Conservation (phyloP, 495 filamentous ascomycete genomes). For the Chlorociboria aeruginascens region DNA sequence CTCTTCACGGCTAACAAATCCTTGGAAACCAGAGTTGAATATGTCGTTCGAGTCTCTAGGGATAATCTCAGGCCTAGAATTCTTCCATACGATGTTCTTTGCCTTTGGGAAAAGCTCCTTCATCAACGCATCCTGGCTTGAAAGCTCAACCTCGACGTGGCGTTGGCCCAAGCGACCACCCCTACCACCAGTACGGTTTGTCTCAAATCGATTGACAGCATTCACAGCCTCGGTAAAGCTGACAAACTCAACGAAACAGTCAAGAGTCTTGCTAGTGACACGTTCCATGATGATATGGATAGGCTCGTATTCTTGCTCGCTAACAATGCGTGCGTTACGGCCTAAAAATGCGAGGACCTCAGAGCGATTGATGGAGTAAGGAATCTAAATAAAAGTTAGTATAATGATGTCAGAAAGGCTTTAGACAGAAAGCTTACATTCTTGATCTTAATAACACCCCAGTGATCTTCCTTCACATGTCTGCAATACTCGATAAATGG, state of each 20-base stretch:
- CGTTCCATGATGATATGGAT: constrained; percentile 82
- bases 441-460: constrained; percentile 26
- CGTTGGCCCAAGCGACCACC: constrained; percentile 50
- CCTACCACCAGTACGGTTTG: constrained; percentile 27
- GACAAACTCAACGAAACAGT: constrained; percentile 60
- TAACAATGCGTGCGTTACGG: constrained; percentile 48
- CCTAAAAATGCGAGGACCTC: constrained; percentile 61
- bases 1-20: constrained; percentile 62
- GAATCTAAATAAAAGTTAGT: constrained; percentile 40
- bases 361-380: constrained; percentile 50
- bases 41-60: constrained; percentile 26
- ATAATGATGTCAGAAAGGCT: neutral
- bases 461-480: constrained; percentile 7
- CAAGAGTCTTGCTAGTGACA: constrained; percentile 62
- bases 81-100: constrained; percentile 48
- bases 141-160: constrained; percentile 48
- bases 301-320: constrained; percentile 36
- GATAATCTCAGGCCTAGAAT: constrained; percentile 32
- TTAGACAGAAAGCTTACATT: constrained; percentile 18
- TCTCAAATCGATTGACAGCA: constrained; percentile 35
- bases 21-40: constrained; percentile 55
- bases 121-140: constrained; percentile 49
- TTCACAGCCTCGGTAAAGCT: constrained; percentile 39
- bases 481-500: constrained; percentile 30
- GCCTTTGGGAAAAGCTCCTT: constrained; percentile 56